Evolutionary conservation across 169 alveolate genomes (phyloP).

Genomic region (Theileria equi): DNA sequence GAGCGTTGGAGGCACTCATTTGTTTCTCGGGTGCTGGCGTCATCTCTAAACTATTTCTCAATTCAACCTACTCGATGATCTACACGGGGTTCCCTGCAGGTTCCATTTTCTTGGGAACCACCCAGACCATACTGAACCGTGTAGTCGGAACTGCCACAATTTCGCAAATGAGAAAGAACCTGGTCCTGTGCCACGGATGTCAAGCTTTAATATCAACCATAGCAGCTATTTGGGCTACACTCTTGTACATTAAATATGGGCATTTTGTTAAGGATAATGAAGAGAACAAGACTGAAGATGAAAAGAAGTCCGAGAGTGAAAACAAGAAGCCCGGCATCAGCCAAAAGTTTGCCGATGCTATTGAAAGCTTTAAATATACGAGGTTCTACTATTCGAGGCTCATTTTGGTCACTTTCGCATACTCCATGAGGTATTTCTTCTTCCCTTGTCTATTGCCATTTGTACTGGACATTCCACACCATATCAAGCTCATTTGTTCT

Average conservation of each 20-base stretch:
- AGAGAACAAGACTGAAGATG: too few relatives aligned
- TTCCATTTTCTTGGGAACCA: too few relatives aligned
- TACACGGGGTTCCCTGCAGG: too few relatives aligned
- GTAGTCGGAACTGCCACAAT: neutral
- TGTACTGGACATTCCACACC: neutral
- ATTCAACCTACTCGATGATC: too few relatives aligned
- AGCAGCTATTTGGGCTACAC: neutral
- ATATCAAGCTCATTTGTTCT: slow-evolving; percentile 5
- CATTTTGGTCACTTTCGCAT: neutral
- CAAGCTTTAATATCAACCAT: neutral
- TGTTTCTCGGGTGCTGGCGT: neutral
- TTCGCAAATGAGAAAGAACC: neutral
- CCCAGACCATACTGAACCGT: too few relatives aligned
- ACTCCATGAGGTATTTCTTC: neutral
- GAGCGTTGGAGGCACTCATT: neutral
- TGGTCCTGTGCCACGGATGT: neutral
- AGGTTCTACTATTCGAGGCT: neutral
- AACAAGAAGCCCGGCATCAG: neutral
- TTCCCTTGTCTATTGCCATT: slow-evolving; percentile 9
- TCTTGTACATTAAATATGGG: neutral
- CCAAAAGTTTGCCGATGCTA: neutral
- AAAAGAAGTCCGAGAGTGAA: neutral
- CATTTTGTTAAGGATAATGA: too few relatives aligned
- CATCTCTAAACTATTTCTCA: neutral
- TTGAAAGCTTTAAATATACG: neutral